Conservation (phyloP, 2,329 filamentous ascomycete genomes). For the Alternaria conjuncta region DNA sequence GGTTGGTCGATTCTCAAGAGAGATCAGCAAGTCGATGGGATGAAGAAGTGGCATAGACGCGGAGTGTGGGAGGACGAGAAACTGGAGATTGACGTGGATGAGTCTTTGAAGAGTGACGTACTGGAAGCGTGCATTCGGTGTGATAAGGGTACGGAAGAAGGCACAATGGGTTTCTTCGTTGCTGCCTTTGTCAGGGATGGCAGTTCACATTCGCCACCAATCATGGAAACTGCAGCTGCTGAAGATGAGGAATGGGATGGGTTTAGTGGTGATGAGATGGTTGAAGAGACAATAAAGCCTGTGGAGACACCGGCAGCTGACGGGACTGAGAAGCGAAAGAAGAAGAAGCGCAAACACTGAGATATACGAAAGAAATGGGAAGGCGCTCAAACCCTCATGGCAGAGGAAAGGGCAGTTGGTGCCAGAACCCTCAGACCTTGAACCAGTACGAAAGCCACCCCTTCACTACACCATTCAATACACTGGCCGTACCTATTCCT, state of each 20-base stretch:
- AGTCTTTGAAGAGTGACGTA: constrained; percentile 45
- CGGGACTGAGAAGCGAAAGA: constrained; percentile 18
- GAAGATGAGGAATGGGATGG: constrained; percentile 53
- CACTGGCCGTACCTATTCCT: neutral
- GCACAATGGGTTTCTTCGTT: constrained; percentile 95
- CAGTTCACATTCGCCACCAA: neutral
- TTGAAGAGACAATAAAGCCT: neutral
- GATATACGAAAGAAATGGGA: neutral
- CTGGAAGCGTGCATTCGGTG: constrained; percentile 82
- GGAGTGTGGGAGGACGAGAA: constrained; percentile 51
- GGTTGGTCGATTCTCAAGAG: constrained; percentile 82
- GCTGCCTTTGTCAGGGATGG: constrained; percentile 77
- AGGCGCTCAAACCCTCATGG: neutral
- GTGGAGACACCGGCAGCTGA: neutral
- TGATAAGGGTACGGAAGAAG: constrained; percentile 78
- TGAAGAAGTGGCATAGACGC: constrained; percentile 77
- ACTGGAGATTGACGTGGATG: constrained; percentile 50
- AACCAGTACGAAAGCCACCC: neutral
- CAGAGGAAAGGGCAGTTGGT: neutral
- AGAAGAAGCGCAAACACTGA: constrained; percentile 28
- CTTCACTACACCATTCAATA: neutral
- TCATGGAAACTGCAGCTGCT: neutral
- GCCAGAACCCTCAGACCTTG: neutral
- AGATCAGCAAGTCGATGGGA: constrained; percentile 74
- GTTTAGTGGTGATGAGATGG: constrained; percentile 47